Base-by-base conservation (phyloP, 139 green algal genomes). In the Chlorella sp. region DNA sequence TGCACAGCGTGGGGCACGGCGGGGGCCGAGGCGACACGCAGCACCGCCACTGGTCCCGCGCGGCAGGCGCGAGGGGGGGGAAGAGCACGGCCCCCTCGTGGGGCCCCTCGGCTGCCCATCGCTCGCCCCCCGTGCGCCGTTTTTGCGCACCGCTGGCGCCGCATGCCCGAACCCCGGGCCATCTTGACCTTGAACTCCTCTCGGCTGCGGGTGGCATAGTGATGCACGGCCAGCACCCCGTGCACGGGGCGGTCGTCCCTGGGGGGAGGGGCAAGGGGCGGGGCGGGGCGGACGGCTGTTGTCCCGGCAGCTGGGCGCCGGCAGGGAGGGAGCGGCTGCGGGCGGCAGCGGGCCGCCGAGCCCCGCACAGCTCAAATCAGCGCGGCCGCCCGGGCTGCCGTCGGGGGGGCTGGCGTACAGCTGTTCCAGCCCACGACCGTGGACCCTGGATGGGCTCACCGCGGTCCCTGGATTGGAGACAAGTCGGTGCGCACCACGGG, bases 101-200 rank as follows among this genome's bases (percentile, higher is more conserved):
- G 17, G 17, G 17, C 46, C 46, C 46, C 17, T 17, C 14, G 46
- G 17, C 46, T 55, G 14, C 46, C 17, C 46, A 55, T 14, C 14
- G 14, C 46, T 17, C 14, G 46, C 46, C 46, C 14, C 14, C 14
- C 46, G 17, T 17, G 17, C 14, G 17, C 14, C 14, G 14, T 55
- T 55, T 9, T 1, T 9, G 3, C 66, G 43, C 38, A 75, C 69
- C 77, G 31, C 36, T 85, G 74, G 4, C 80, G 60, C 53, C 63
- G 62, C 84, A 89, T 89, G 23, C 61, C 85, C 31, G 53, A 76
- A 15, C 85, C 85, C 11, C 82, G 73, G 14, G 35, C 23, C 71
- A 89, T 89, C 59, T 90, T 90, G 11, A 81, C 41, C 43, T 68
- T 15, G 51, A 84, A 89, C 64, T 90, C 79, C 0, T 87, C 62